Percentiles rank a stretch among this genome's conserved stretches.
Conservation (phyloP, 208 protist genomes). For the Leishmania major region DNA sequence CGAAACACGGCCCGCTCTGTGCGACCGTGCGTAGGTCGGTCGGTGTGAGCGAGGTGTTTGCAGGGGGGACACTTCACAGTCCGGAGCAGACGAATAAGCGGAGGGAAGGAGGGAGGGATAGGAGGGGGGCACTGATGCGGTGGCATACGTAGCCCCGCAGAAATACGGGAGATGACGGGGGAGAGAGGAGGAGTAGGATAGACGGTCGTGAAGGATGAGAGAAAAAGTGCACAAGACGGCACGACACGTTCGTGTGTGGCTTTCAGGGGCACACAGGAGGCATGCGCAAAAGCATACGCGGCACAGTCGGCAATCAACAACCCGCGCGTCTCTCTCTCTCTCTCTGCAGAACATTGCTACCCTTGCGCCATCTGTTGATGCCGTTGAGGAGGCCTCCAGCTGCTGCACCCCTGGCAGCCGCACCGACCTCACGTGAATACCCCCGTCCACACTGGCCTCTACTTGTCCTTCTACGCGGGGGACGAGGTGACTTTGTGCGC, state of each 20-base stretch:
- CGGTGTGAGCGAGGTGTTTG: neutral
- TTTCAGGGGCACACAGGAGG: neutral
- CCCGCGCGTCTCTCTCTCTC: neutral
- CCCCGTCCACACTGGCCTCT: neutral
- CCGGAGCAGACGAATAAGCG: neutral
- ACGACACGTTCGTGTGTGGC: neutral
- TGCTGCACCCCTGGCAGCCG: neutral
- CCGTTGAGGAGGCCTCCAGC: neutral
- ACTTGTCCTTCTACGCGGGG: neutral
- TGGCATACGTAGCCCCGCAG: neutral
- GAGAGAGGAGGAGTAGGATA: neutral
- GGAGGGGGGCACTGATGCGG: neutral
- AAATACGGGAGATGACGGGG: neutral
- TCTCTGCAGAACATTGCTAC: neutral
- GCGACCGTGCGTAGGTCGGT: neutral
- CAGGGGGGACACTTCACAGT: neutral
- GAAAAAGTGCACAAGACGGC: neutral
- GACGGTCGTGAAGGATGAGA: neutral
- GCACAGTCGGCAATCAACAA: neutral
- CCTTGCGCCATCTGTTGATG: neutral
- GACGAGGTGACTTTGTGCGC: neutral
- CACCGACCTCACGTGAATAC: neutral
- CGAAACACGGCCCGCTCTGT: neutral
- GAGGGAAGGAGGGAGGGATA: neutral
- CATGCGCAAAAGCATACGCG: neutral